Conservation (phyloP, 495 filamentous ascomycete genomes). For the Aspergillus saccharolyticus region DNA sequence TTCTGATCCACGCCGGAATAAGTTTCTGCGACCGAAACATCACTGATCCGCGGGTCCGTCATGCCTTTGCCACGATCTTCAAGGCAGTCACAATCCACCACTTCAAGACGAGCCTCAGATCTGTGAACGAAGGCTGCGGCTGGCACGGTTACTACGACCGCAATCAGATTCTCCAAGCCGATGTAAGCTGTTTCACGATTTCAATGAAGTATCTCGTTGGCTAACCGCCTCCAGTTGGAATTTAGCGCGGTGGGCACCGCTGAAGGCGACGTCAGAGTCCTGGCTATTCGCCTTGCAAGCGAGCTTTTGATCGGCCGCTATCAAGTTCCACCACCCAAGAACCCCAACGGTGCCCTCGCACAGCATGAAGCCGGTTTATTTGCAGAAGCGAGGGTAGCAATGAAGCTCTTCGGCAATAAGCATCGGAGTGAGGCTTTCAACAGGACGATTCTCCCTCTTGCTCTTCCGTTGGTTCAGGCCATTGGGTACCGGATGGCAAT, state of each 20-base stretch:
- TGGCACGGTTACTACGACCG: constrained; percentile 19
- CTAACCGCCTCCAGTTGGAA: constrained; percentile 5
- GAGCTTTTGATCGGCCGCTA: constrained; percentile 37
- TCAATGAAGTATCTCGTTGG: background rate
- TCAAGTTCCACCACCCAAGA: constrained; percentile 20
- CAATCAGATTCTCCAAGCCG: constrained; percentile 21
- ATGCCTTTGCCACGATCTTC: constrained; percentile 23
- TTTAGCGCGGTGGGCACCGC: constrained; percentile 9
- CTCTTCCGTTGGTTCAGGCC: constrained; percentile 24
- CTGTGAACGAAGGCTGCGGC: constrained; percentile 21
- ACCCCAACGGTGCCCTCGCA: constrained; percentile 21
- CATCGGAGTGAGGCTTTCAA: constrained; percentile 28
- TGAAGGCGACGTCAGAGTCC: background rate
- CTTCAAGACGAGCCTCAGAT: constrained; percentile 11
- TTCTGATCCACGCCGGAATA: constrained; percentile 14
- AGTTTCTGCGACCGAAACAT: constrained; percentile 9
- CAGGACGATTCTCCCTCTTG: constrained; percentile 27
- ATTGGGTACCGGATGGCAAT: constrained; percentile 32
- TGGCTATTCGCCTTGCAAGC: constrained; percentile 18
- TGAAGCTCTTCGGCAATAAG: constrained; percentile 5
- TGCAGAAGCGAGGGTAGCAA: constrained; percentile 18
- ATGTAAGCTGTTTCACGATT: constrained; percentile 18
- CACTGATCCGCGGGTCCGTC: constrained; percentile 13
- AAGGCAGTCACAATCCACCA: constrained; percentile 26
- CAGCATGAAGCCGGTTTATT: constrained; percentile 29